These are phyloP conservation scores for Xenoacremonium recifei DNA, from an alignment of 2,329 filamentous ascomycete species.

Conservation along the genomic window DNA sequence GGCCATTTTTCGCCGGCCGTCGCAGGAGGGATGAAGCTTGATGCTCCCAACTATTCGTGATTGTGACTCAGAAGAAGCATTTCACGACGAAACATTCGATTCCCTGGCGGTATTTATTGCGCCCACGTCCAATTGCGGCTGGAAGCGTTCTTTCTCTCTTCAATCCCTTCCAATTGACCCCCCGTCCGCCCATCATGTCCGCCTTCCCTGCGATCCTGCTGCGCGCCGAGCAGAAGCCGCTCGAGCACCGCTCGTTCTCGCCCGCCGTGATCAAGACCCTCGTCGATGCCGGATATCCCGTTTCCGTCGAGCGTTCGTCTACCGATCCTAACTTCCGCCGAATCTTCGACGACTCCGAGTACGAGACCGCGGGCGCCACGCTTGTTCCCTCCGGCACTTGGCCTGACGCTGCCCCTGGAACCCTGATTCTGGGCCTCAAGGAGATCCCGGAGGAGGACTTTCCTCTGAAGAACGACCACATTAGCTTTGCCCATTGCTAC, in stretches of 20 bases:
- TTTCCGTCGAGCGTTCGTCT: conserved; percentile 60
- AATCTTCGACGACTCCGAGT: conserved; percentile 64
- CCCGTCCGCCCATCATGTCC: conserved; percentile 20
- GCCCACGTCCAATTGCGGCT: background rate
- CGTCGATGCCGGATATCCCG: conserved; percentile 65
- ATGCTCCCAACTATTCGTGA: conserved; percentile 16
- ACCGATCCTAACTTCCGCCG: conserved; percentile 53
- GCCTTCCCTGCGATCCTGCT: conserved; percentile 44
- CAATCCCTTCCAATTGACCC: background rate
- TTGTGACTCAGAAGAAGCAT: conserved; percentile 18
- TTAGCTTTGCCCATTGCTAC: conserved; percentile 73
- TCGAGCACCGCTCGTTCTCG: conserved; percentile 35
- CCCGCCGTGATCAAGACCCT: conserved; percentile 51
- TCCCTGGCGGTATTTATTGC: background rate
- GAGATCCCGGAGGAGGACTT: conserved; percentile 75
- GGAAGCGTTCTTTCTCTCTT: background rate
- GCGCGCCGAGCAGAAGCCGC: conserved; percentile 58
- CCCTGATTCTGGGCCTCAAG: conserved; percentile 75
- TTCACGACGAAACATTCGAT: conserved; percentile 1
- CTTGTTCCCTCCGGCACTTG: conserved; percentile 67
- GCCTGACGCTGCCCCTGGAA: conserved; percentile 63
- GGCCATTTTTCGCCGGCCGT: conserved; percentile 16
- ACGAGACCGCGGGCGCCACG: conserved; percentile 60
- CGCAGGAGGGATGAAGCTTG: background rate
- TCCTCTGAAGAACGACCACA: conserved; percentile 31